Base-by-base conservation (phyloP, 495 filamentous ascomycete genomes). In the Xylaria longipes region DNA sequence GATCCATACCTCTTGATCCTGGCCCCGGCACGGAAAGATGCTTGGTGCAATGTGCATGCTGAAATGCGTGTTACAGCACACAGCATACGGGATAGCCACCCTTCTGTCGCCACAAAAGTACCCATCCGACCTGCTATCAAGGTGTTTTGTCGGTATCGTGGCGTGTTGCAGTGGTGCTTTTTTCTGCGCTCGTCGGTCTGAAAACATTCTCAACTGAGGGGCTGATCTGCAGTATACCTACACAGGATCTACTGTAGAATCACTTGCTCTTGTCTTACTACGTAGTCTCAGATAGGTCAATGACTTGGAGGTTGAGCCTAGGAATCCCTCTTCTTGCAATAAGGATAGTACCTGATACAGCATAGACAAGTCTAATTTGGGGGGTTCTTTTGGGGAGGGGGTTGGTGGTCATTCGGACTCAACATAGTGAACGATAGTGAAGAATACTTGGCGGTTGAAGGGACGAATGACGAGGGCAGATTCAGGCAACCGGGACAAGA, bases 131-230 rank as follows among this genome's bases (percentile, higher is more conserved):
- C 31, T 66, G 31, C 63, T 29, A 35, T 66, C 31, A 9, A 52
- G 9, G 27, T 66, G 39, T 43, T 46, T 39, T 48, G 41, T 29
- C 12, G 29, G 41, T n/a, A 66, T 66, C 45, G 63, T 66, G 63
- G 63, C 9, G 46, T 66, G 46, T 29, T 65, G 29, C 31, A 11
- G 31, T 35, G 45, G 31, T 66, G 63, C 63, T 66, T 66, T 66
- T 66, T 66, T 35, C 45, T 52, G 25, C 27, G 15, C 29, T 65
- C 43, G 12, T 52, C 63, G 45, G 45, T 50, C 43, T 45, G 63
- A n/a, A 65, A n/a, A n/a, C 63, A 37, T 22, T 41, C 41, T 50
- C 62, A 35, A 65, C 31, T 33, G 29, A 37, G 43, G 39, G 27
- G 41, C 15, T 46, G 39, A 64, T 64, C 61, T 41, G 35, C 52